Conservation (phyloP, 106 monocot species). For the Posidonia australis region DNA sequence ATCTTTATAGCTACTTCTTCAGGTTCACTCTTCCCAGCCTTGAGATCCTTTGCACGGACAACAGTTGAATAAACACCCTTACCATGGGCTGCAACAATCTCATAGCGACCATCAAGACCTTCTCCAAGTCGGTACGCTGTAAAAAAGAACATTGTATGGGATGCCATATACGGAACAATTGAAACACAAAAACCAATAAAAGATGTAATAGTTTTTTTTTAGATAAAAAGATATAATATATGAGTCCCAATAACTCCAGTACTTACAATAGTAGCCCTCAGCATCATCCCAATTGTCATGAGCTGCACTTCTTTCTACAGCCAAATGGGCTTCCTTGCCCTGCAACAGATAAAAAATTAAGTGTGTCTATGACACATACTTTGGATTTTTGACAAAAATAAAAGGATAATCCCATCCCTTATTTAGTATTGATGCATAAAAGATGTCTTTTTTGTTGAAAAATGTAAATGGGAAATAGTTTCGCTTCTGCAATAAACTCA, state of each 20-base stretch:
- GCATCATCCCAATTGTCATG: slow-evolving; percentile 99
- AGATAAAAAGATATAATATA: too few relatives aligned
- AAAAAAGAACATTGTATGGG: neutral
- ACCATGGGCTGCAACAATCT: slow-evolving; percentile 91
- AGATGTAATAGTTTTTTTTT: neutral
- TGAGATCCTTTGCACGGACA: slow-evolving; percentile 97
- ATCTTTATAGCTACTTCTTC: slow-evolving; percentile 97
- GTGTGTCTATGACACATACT: neutral
- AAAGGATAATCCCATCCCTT: neutral
- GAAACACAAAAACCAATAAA: neutral
- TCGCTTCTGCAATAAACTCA: neutral
- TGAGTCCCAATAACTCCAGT: neutral
- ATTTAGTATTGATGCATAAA: neutral
- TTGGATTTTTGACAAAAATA: neutral
- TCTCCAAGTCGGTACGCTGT: slow-evolving; percentile 82
- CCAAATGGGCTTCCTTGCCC: slow-evolving; percentile 65
- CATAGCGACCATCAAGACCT: slow-evolving; percentile 90
- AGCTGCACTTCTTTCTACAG: slow-evolving; percentile 56
- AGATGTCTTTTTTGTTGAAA: neutral
- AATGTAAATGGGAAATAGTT: neutral
- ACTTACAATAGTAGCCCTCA: slow-evolving; percentile 98
- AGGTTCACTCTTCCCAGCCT: slow-evolving; percentile 65
- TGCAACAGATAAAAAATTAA: slow-evolving; percentile 14
- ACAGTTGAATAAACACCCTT: slow-evolving; percentile 98
- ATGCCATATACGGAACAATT: neutral